A percentile compares a stretch with the other conserved stretches of the same genome.
phyloP scores from a whole-genome alignment of 768 basidiomycete species.

The Scleroderma citrinum region DNA sequence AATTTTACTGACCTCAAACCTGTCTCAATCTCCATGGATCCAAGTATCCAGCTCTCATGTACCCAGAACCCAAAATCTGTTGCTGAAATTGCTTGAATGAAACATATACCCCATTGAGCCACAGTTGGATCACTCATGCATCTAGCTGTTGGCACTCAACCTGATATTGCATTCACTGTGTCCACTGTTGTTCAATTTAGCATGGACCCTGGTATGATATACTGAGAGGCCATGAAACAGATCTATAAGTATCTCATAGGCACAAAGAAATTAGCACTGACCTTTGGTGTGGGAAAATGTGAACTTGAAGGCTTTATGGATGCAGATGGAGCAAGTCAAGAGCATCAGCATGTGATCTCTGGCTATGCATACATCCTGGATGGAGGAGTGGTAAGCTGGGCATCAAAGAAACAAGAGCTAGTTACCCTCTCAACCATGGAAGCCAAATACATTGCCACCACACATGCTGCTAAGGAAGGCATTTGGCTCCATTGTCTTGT shows the following conservation, averaged over 20 bases:
- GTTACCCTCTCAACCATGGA: conserved; percentile 33
- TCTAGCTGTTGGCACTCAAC: not conserved
- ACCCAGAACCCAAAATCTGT: no score
- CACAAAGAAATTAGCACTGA: conserved; percentile 10
- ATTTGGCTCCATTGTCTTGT: conserved; percentile 38
- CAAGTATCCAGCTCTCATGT: no score
- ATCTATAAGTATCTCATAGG: conserved; percentile 4
- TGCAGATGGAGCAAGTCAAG: not conserved
- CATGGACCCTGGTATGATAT: not conserved
- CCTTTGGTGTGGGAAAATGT: not conserved
- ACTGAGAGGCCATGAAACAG: not conserved
- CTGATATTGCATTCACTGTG: not conserved
- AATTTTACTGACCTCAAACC: conserved; percentile 1
- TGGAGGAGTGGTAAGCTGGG: conserved; percentile 23
- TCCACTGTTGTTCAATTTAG: not conserved
- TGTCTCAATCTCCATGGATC: not conserved
- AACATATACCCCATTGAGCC: no score
- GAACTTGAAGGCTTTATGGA: not conserved
- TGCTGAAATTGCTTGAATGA: no score
- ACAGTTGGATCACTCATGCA: conserved; percentile 4
- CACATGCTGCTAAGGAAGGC: conserved; percentile 19
- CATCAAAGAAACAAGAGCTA: conserved; percentile 30
- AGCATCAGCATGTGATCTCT: conserved; percentile 5
- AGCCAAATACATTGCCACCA: conserved; percentile 23
- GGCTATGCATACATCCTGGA: conserved; percentile 17